Conservation (phyloP, 805 yeast species). For the Candida taoyuanica region DNA sequence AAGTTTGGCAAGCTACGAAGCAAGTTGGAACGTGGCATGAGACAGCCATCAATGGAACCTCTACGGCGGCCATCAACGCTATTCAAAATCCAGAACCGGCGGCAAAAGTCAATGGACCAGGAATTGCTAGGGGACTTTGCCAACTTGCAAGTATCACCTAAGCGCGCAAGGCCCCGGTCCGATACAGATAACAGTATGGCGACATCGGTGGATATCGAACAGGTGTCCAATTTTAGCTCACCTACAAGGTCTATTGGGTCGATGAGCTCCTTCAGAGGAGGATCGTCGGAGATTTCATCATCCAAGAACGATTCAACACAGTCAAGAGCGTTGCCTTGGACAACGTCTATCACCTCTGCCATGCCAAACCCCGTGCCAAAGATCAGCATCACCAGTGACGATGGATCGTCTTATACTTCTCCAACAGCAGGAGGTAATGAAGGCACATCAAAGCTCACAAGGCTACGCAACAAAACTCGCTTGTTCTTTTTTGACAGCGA, state of each 20-base stretch:
- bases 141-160: conserved; percentile 1
- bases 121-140: not conserved
- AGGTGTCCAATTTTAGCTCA: conserved; percentile 18
- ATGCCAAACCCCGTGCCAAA: conserved; percentile 3
- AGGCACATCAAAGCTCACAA: conserved; percentile 13
- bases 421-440: not conserved
- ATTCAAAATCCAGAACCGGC: conserved; percentile 8
- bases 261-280: not conserved
- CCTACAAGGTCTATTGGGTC: conserved; percentile 21
- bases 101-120: conserved; percentile 9
- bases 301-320: not conserved
- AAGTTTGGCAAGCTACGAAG: conserved; percentile 11
- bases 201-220: conserved; percentile 12
- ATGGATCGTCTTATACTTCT: not conserved
- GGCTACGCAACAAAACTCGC: conserved; percentile 15
- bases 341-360: conserved; percentile 2
- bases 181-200: conserved; percentile 1
- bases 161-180: conserved; percentile 3
- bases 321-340: not conserved
- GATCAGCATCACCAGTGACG: conserved; percentile 5
- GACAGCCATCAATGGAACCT: conserved; percentile 11
- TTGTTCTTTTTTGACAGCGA: conserved; percentile 19
- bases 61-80: conserved; percentile 10
- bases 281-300: conserved; percentile 1
- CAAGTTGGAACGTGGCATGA: conserved; percentile 10